Evolutionary conservation across 2,329 filamentous ascomycete genomes (phyloP).

Genomic region (Trichoderma semiorbis): DNA sequence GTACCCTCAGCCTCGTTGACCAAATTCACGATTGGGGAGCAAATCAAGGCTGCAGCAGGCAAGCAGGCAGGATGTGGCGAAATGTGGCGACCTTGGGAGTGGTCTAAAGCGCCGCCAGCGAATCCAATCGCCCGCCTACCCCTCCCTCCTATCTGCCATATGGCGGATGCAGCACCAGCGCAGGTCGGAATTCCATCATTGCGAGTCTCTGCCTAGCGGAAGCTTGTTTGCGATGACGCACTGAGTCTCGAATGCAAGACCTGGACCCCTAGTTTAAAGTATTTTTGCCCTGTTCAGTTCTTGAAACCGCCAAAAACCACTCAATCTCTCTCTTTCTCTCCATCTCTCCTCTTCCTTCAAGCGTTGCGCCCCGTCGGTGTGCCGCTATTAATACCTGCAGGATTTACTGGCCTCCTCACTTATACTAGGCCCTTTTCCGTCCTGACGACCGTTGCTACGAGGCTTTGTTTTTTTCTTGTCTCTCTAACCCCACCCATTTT

Average conservation of each 20-base stretch:
- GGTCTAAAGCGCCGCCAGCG: neutral
- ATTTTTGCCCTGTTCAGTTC: neutral
- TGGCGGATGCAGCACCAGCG: neutral
- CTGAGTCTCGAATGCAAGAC: neutral
- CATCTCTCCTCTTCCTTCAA: neutral
- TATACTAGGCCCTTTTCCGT: neutral
- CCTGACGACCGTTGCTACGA: constrained; percentile 15
- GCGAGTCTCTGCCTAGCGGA: neutral
- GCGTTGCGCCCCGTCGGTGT: neutral
- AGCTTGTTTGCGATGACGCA: constrained; percentile 19
- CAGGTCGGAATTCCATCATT: neutral
- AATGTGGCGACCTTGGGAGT: neutral
- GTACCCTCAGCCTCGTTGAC: neutral
- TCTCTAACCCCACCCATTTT: neutral
- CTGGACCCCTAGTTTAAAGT: neutral
- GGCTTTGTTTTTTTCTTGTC: constrained; percentile 5
- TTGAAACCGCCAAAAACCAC: neutral
- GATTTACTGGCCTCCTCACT: neutral
- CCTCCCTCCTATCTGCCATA: neutral
- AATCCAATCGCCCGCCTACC: neutral
- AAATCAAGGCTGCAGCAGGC: neutral
- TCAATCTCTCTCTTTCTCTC: neutral
- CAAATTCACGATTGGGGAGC: neutral
- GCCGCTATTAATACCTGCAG: neutral
- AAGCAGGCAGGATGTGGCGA: neutral